These are phyloP conservation scores for Macaranga tanarius DNA, from an alignment of 441 rosid genomes.

Conservation along the genomic window DNA sequence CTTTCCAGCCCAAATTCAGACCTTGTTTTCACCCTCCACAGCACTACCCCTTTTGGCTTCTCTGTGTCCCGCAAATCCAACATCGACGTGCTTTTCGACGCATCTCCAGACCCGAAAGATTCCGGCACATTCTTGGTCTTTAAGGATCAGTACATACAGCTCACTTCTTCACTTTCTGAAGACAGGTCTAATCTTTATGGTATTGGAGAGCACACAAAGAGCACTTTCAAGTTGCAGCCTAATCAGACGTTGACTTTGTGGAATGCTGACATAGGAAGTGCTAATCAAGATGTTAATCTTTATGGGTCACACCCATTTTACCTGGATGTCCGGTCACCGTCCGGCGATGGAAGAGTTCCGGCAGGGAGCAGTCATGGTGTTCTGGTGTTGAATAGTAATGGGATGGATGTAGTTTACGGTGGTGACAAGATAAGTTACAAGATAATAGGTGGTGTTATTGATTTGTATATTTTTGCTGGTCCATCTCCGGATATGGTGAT, in stretches of 20 bases:
- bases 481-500: constrained; percentile 56
- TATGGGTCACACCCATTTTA: constrained; percentile 82
- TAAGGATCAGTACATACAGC: constrained; percentile 76
- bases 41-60: constrained; percentile 66
- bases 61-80: constrained; percentile 53
- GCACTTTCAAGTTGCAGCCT: constrained; percentile 42
- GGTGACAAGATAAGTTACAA: constrained; percentile 62
- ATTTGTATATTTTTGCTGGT: constrained; percentile 63
- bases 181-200: constrained; percentile 58
- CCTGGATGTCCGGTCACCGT: constrained; percentile 52
- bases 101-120: constrained; percentile 35
- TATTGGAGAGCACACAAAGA: constrained; percentile 76
- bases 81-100: constrained; percentile 60
- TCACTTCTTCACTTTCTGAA: constrained; percentile 54
- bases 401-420: constrained; percentile 61
- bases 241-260: constrained; percentile 50
- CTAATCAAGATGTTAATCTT: constrained; percentile 45
- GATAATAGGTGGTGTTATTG: constrained; percentile 65
- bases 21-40: constrained; percentile 56
- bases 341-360: constrained; percentile 13
- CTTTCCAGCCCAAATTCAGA: constrained; percentile 43
- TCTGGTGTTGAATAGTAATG: constrained; percentile 68
- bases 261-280: constrained; percentile 55
- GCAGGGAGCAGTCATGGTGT: constrained; percentile 62
- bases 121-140: constrained; percentile 44